Evolutionary conservation across 1,284 basidiomycete genomes (phyloP).

Genomic region (Leccinum huronense): DNA sequence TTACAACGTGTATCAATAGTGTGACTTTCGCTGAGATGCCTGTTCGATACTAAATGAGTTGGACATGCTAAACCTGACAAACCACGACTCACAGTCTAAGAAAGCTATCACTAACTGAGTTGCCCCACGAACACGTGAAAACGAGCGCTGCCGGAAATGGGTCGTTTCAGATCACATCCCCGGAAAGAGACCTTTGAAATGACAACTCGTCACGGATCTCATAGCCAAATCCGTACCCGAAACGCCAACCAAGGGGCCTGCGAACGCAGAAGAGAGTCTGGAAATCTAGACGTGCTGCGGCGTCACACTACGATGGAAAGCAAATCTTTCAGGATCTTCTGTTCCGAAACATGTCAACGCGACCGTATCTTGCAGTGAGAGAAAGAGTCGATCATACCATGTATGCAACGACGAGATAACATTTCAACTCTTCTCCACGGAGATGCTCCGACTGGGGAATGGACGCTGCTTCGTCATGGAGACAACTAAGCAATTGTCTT

Average conservation of each 20-base stretch:
- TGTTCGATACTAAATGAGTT: slow-evolving; percentile 60
- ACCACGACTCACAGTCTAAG: slow-evolving; percentile 41
- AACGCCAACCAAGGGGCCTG: slow-evolving; percentile 72
- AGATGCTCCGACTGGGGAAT: slow-evolving; percentile 57
- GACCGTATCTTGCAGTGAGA: slow-evolving; percentile 6
- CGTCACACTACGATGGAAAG: slow-evolving; percentile 37
- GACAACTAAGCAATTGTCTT: slow-evolving; percentile 23
- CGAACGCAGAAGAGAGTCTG: slow-evolving; percentile 58
- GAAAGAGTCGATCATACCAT: slow-evolving; percentile 48
- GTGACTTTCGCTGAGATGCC: slow-evolving; percentile 79
- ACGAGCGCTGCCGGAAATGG: slow-evolving; percentile 18
- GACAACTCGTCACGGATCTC: slow-evolving; percentile 83
- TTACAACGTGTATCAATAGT: slow-evolving; percentile 54
- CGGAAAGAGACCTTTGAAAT: slow-evolving; percentile 65
- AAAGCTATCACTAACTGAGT: slow-evolving; percentile 70
- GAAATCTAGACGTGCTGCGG: slow-evolving; percentile 34
- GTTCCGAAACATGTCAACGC: slow-evolving; percentile 28
- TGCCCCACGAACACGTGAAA: slow-evolving; percentile 54
- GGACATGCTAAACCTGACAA: slow-evolving; percentile 1
- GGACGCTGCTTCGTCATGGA: slow-evolving; percentile 37
- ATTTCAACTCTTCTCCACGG: slow-evolving; percentile 51
- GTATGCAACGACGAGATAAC: slow-evolving; percentile 71
- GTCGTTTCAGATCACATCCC: slow-evolving; percentile 74
- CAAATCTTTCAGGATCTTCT: slow-evolving; percentile 79
- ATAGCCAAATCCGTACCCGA: slow-evolving; percentile 78